Base-by-base conservation (phyloP, 2,329 filamentous ascomycete species). In the Scedosporium apiospermum region DNA sequence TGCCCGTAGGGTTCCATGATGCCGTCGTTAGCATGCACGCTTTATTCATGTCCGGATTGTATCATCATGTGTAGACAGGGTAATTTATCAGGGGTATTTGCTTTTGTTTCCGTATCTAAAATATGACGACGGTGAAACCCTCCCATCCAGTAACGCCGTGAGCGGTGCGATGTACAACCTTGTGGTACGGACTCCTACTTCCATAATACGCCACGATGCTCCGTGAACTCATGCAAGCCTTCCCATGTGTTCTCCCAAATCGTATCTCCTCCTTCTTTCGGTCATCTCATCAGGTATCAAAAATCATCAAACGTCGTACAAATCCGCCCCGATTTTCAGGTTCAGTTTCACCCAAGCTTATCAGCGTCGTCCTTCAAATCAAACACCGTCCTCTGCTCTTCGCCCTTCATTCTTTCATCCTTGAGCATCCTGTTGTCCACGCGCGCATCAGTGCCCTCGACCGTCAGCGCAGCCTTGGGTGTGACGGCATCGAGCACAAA, bases 391-490 rank as follows among this genome's bases (percentile, higher is more conserved):
- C 80, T 73, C 61, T 83, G 78, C 21, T 46, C 42, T 64, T 86
- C 79, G 9, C 75, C 76, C 67, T 83, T 84, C 60, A 92, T 78
- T 14, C 95, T 83, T 27, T 97, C 92, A 73, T 99, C 95, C 78
- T 88, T 96, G 69, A 99, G 80, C 91, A 99, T 97, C 78, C 89
- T 85, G 70, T 84, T 85, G 75, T 99, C 91, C 69, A 93, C 83
- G 64, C 95, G 82, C 3, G 88, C 87, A 76, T 99, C 96, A 66
- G 96, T 93, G 65, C 93, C 90, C 78, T 99, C 95, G 60, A 99
- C 84, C 67, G 93, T 86, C 60, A 99, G 77, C 42, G 89, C 84
- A 9, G 93, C 84, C 76, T 96, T 90, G 23, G 95, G 91, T 4
- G 88, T 90, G 68, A 89, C 76, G 60, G 95, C 96, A 4, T 98